Conservation (phyloP, 306 rosid genomes). For the Dryas alaskensis region DNA sequence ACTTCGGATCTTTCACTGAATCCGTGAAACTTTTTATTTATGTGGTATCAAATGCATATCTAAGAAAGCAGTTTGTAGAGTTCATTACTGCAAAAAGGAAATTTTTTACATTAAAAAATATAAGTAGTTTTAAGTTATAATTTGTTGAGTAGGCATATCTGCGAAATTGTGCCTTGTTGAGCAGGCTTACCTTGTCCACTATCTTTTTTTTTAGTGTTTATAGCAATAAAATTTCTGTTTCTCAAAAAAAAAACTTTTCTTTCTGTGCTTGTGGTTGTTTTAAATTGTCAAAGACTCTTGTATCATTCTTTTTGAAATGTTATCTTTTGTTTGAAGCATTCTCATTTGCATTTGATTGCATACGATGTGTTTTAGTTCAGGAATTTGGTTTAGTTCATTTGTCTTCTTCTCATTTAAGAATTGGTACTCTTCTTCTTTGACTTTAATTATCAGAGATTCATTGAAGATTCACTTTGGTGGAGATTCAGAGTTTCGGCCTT, state of each 20-base stretch:
- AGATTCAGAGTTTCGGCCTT: constrained; percentile 50
- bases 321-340: constrained; percentile 12
- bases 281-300: neutral
- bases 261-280: neutral
- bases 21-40: too few species aligned
- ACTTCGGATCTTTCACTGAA: constrained; percentile 12
- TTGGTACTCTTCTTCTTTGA: constrained; percentile 42
- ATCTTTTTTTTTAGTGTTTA: too few species aligned
- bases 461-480: constrained; percentile 47
- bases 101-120: neutral
- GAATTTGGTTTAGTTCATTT: constrained; percentile 16
- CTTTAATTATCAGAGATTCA: constrained; percentile 43
- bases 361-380: constrained; percentile 17
- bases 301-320: neutral
- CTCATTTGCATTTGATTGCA: constrained; percentile 19
- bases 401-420: constrained; percentile 8
- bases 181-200: too few species aligned
- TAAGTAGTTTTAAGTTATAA: neutral
- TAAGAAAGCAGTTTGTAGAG: neutral
- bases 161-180: too few species aligned
- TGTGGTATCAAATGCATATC: neutral
- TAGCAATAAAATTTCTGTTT: too few species aligned
- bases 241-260: neutral
- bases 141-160: constrained; percentile 6
- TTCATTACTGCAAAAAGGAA: neutral